phyloP scores from a whole-genome alignment of 2,329 filamentous ascomycete genomes.

The Phaeosphaeriaceae sp. region DNA sequence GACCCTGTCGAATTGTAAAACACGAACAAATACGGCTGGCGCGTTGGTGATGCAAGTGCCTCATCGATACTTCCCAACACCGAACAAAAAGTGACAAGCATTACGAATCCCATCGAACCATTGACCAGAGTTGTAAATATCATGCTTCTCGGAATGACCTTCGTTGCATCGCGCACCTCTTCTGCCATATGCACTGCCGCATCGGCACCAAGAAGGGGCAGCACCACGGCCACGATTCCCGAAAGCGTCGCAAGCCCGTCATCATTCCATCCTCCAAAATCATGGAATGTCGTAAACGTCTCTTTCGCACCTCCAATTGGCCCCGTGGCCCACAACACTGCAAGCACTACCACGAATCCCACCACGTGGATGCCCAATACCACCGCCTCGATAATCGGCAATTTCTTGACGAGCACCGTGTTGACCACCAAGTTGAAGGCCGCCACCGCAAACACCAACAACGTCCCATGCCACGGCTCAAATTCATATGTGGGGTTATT shows the following conservation, averaged over 20 bases:
- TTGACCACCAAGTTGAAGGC: conserved; percentile 51
- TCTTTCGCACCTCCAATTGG: conserved; percentile 44
- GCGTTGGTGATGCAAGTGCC: conserved; percentile 11
- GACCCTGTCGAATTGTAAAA: conserved; percentile 21
- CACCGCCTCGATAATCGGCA: conserved; percentile 39
- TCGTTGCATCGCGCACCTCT: conserved; percentile 40
- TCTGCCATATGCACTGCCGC: conserved; percentile 48
- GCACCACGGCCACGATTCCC: conserved; percentile 31
- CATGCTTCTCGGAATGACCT: conserved; percentile 47
- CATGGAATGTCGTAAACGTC: conserved; percentile 55
- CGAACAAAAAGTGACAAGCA: conserved; percentile 39
- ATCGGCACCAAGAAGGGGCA: conserved; percentile 21
- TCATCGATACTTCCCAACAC: background rate
- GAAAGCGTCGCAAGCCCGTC: conserved; percentile 51
- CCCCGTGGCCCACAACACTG: conserved; percentile 29
- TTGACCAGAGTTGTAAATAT: conserved; percentile 48
- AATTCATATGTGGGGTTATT: background rate
- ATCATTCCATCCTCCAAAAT: conserved; percentile 51
- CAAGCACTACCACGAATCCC: conserved; percentile 59
- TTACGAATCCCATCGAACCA: conserved; percentile 46
- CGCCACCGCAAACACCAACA: conserved; percentile 1
- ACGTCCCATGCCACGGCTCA: background rate
- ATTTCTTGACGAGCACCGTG: conserved; percentile 46
- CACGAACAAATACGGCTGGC: conserved; percentile 19
- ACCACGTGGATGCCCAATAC: conserved; percentile 57